Evolutionary conservation across 345 rosid genomes (phyloP), one percentile per base, ranked within the genome.

Genomic region (Dimocarpus longan): DNA sequence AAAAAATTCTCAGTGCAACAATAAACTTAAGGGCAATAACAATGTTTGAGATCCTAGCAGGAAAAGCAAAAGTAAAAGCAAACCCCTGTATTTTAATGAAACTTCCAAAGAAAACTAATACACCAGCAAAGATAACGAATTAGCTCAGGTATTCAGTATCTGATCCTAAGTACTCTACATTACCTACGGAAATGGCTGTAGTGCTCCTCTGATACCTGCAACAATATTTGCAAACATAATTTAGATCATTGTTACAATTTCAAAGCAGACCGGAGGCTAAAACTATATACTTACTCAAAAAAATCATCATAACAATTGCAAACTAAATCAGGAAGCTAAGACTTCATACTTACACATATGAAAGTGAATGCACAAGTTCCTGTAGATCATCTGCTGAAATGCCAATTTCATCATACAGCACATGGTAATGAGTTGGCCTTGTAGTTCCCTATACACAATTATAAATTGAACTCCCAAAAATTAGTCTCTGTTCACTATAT

Each of bases 141-240:
- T 28, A 78, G 15, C 72, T 63, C 52, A n/a, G 44, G 26, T 28
- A 50, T 4, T 10, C 8, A 0, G 11, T 9, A 26, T 15, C 13
- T 18, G 50, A 44, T 54, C 10, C 2, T 18, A 12, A 40, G 13
- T 42, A 50, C 28, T 63, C 26, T 16, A 11, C 10, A 76, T 86
- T 84, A 93, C 98, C 97, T 0, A 92, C 91, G 59, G 98, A 93
- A 75, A 95, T 91, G 68, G 99, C 97, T 24, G 95, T 91, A 2
- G 99, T 92, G 84, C 98, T 93, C 79, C 96, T 86, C 82, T 95
- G 99, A 57, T 92, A 93, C 81, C 95, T 93, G 87, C 76, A 85
- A 80, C 75, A 84, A 78, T 32, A 46, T 76, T 60, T 18, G 24
- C 59, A 40, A 5, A 32, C 4, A 60, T n/a, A 11, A 84, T 48